Base-by-base conservation (phyloP, 768 basidiomycete species). In the Amanita pseudoporphyria region DNA sequence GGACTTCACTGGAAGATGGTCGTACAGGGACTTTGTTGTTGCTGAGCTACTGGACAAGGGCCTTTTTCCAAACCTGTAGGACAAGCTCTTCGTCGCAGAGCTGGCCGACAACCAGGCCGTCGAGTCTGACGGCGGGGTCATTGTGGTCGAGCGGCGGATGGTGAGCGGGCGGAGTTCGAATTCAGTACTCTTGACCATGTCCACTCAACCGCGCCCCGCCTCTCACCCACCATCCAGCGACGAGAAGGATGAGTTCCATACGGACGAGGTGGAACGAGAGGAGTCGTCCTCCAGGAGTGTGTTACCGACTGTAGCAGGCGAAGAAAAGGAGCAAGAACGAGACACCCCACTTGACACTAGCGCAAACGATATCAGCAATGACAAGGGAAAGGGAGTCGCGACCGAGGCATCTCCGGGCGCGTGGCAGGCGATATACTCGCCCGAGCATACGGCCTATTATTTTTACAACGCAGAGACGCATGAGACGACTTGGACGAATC, bases 401-500 rank as follows among this genome's bases (percentile, higher is more conserved):
- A 47, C 53, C 2, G 39, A 52, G 28, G 46, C 56, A 36, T 28
- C 49, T 31, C 52, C 57, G 60, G 47, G 53, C 26, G 54, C 75
- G 22, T 91, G 89, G 88, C 89, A 90, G 63, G 88, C 88, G 32
- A 74, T 92, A 26, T 91, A 74, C 67, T 81, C 87, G 1, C 78
- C 86, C 1, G 71, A 81, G 53, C 79, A 87, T 68, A 84, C 77
- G 63, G 73, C 85, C 9, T 92, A 92, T 67, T 92, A 92, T 64
- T 92, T 90, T 70, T 86, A 74, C 73, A 92, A 90, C 64, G 51
- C 78, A 9, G 63, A 67, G 52, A 89, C 88, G 0, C 71, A 82
- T 47, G 79, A 90, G 67, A 91, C 88, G 14, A 91, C 88, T 2
- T 91, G 89, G 89, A 67, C 69, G 24, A 91, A 91, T 58, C 88